Base-by-base conservation (phyloP, 768 basidiomycete genomes). In the Mycena epipterygia region DNA sequence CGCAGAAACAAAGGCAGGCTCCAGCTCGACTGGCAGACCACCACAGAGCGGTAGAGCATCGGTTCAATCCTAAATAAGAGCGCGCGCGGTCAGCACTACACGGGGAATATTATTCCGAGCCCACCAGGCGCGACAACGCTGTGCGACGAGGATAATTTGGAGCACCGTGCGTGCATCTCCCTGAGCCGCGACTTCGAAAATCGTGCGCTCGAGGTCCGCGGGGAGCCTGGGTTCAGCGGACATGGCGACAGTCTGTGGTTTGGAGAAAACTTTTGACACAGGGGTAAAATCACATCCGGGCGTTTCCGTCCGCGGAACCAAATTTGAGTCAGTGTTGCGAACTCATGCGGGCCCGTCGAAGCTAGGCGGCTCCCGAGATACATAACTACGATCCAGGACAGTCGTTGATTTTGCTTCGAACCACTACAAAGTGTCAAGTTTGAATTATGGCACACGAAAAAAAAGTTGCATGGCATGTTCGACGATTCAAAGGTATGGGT, bases 321-420 rank as follows among this genome's bases (percentile, higher is more conserved):
- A 65, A 21, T 61, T 67, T 62, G 70, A 71, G 70, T 71, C 70
- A 71, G 58, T 13, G 64, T n/a, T n/a, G n/a, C n/a, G n/a, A n/a
- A n/a, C n/a, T n/a, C n/a, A n/a, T n/a, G n/a, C n/a, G n/a, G n/a
- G n/a, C n/a, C n/a, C n/a, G n/a, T n/a, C n/a, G n/a, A n/a, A n/a
- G n/a, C n/a, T n/a, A n/a, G n/a, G n/a, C n/a, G n/a, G n/a, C n/a
- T n/a, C n/a, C n/a, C n/a, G n/a, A n/a, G n/a, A n/a, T n/a, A n/a
- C n/a, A n/a, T n/a, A n/a, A n/a, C n/a, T n/a, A n/a, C n/a, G n/a
- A n/a, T n/a, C n/a, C n/a, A n/a, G n/a, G n/a, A n/a, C n/a, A n/a
- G n/a, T n/a, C n/a, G n/a, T n/a, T n/a, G n/a, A n/a, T n/a, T n/a
- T n/a, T n/a, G n/a, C n/a, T n/a, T n/a, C n/a, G n/a, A n/a, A n/a